Percentiles rank a stretch among this genome's conserved stretches.
Conservation (phyloP, 2,329 filamentous ascomycete genomes). For the Aspergillus quadrilineatus region DNA sequence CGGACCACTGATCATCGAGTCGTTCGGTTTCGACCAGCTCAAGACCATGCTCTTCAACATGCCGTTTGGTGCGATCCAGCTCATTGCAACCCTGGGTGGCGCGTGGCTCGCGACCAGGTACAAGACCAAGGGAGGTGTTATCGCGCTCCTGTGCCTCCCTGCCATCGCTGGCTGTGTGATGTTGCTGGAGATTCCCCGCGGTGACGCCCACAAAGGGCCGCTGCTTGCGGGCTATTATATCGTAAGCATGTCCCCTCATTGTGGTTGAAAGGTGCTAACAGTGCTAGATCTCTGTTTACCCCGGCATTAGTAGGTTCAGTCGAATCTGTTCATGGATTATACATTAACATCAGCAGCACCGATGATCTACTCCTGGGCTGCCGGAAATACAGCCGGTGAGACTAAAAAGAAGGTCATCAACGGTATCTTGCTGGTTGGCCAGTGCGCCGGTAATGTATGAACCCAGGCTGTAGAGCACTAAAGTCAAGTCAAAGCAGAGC, state of each 20-base stretch:
- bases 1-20: conserved; percentile 58
- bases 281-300: conserved; percentile 57
- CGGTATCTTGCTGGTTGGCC: conserved; percentile 63
- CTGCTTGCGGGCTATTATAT: conserved; percentile 60
- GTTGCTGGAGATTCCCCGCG: conserved; percentile 52
- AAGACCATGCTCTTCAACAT: conserved; percentile 61
- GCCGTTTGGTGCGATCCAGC: conserved; percentile 60
- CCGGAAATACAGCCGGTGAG: conserved; percentile 62
- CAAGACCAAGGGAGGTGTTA: conserved; percentile 57
- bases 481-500: no score
- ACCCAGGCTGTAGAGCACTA: neutral
- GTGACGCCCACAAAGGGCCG: conserved; percentile 47
- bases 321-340: no score
- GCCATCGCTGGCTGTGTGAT: conserved; percentile 59
- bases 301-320: conserved; percentile 51
- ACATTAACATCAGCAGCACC: conserved; percentile 47
- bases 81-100: conserved; percentile 59
- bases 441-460: conserved; percentile 60
- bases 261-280: neutral
- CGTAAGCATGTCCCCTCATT: conserved; percentile 14
- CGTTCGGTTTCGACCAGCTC: conserved; percentile 58
- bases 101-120: conserved; percentile 56
- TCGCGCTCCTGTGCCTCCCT: conserved; percentile 55
- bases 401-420: conserved; percentile 69
- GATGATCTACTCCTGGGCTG: conserved; percentile 70